These are phyloP conservation scores for Trichosporon sp. DNA, from an alignment of 1,284 basidiomycete genomes.

Conservation along the genomic window DNA sequence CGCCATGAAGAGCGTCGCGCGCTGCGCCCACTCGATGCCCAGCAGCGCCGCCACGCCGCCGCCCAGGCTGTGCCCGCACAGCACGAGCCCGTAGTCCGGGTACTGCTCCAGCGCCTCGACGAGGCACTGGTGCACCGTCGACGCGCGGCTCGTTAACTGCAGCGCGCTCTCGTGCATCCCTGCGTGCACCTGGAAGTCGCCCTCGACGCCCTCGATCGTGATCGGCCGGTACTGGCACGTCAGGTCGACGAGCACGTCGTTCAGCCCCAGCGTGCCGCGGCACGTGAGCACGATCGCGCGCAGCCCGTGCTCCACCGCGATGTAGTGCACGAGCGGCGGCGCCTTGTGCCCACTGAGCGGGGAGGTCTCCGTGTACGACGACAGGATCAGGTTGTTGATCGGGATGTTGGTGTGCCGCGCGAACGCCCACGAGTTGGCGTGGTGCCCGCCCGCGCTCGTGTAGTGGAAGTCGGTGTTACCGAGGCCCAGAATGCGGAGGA, in stretches of 20 bases:
- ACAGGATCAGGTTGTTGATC: constrained; percentile 53
- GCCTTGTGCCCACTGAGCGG: constrained; percentile 40
- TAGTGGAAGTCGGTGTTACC: constrained; percentile 52
- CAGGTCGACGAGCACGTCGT: constrained; percentile 55
- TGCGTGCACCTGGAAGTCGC: constrained; percentile 52
- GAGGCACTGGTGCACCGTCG: constrained; percentile 52
- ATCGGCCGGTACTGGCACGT: constrained; percentile 53
- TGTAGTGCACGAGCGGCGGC: constrained; percentile 52
- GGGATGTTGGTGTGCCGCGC: constrained; percentile 53
- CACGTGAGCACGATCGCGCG: constrained; percentile 53
- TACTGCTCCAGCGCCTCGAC: constrained; percentile 47
- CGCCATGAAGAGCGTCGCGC: constrained; percentile 34
- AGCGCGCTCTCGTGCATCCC: constrained; percentile 54
- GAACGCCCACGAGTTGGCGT: constrained; percentile 52
- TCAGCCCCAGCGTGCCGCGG: constrained; percentile 53
- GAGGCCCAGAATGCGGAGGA: constrained; percentile 53
- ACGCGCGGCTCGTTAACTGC: constrained; percentile 45
- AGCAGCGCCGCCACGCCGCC: constrained; percentile 53
- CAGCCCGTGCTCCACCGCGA: constrained; percentile 52
- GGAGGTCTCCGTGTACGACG: constrained; percentile 48
- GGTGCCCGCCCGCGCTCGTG: constrained; percentile 50
- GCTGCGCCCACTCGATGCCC: constrained; percentile 43
- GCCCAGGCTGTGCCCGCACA: constrained; percentile 53
- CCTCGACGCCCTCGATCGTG: constrained; percentile 46
- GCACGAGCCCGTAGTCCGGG: constrained; percentile 53